Evolutionary conservation across 345 rosid genomes (phyloP), one percentile per base, ranked within the genome.

Genomic region (Salix udensis): DNA sequence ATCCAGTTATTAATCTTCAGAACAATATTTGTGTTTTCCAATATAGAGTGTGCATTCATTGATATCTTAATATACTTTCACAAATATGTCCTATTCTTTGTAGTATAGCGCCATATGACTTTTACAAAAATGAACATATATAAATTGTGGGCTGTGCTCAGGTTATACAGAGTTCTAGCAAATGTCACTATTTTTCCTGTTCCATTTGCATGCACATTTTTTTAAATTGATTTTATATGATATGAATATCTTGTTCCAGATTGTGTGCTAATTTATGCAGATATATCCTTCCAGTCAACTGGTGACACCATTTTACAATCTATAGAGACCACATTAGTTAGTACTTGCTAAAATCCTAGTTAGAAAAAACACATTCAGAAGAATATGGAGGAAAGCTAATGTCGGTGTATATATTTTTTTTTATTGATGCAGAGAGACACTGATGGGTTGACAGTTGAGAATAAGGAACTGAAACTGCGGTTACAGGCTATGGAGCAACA

Each of bases 401-500:
- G 34, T n/a, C 65, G 13, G 37, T 73, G 12, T 26, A 30, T 65
- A 40, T 15, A 9, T 12, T 31, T 8, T 26, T 68, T 24, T 24
- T 37, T 15, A 8, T 72, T 68, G 65, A 58, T 80, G 82, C 89
- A 91, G 95, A 88, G 92, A 76, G 95, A 91, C 73, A 86, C 90
- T 18, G 68, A 87, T 23, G 95, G 90, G 81, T 73, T 91, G 74
- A 89, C 88, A 28, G 16, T 82, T 48, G 95, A 89, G 85, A 91
- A 91, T 70, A 91, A 91, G 83, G 95, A 89, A 72, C 90, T 91
- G 75, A 91, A 88, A 76, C 76, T 91, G 84, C 86, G 95, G 67
- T 80, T 91, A 76, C 91, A 91, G 77, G 90, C 95, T 67, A 83
- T 89, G 91, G 92, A 89, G 84, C 92, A 91, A 76, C 90, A 91